Conservation (phyloP, 148 eudicot species). For the Polygonum maritimum region DNA sequence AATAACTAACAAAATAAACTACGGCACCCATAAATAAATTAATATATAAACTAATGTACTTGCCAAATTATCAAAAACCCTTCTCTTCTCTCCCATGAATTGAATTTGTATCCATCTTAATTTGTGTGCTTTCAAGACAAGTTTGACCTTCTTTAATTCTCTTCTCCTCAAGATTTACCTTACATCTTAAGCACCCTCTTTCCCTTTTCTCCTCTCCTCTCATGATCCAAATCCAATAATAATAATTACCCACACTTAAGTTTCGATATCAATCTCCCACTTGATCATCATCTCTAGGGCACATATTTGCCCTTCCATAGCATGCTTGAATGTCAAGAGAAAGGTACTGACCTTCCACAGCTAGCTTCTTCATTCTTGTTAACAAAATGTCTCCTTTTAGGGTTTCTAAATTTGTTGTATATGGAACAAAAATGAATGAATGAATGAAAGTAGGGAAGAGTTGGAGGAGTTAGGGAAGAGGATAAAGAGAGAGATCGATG, state of each 20-base stretch:
- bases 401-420: too few species aligned
- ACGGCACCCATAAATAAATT: neutral
- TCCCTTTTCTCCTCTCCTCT: neutral
- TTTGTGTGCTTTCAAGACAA: conserved; percentile 2
- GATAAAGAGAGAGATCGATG: conserved; percentile 62
- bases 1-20: neutral
- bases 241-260: neutral
- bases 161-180: neutral
- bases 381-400: too few species aligned
- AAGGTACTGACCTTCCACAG: neutral
- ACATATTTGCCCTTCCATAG: too few species aligned
- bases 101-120: neutral
- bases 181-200: neutral
- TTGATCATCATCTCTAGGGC: too few species aligned
- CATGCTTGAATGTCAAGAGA: neutral
- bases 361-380: too few species aligned
- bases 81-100: neutral
- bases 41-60: neutral
- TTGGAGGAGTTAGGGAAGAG: conserved; percentile 61
- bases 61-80: neutral
- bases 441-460: conserved; percentile 14
- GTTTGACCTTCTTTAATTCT: neutral
- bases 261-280: neutral
- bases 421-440: too few species aligned
- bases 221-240: neutral